Evolutionary conservation across 345 rosid species (phyloP).

Genomic region (Sisymbrium irio): DNA sequence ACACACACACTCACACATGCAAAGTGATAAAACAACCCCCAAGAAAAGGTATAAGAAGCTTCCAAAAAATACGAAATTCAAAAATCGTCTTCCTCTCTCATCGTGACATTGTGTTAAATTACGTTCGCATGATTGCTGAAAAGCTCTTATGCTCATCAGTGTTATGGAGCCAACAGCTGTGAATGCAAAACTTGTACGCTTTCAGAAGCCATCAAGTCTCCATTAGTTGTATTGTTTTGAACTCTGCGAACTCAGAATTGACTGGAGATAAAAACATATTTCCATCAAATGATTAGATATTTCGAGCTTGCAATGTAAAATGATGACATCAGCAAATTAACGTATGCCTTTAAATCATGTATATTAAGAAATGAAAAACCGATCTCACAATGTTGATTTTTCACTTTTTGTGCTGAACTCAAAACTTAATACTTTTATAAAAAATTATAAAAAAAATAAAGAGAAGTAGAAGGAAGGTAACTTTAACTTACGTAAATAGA

Average conservation of each 20-base stretch:
- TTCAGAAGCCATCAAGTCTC: not conserved
- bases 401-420: not conserved
- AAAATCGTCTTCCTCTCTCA: not conserved
- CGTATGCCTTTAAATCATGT: not conserved
- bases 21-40: not conserved
- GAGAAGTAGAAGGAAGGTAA: not conserved
- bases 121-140: constrained; percentile 1
- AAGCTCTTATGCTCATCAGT: not conserved
- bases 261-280: constrained; percentile 11
- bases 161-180: not conserved
- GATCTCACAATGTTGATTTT: not conserved
- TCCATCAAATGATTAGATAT: not conserved
- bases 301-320: not conserved
- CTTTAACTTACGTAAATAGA: not conserved
- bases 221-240: constrained; percentile 24
- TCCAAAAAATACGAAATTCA: not conserved
- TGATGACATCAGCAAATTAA: not conserved
- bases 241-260: constrained; percentile 26
- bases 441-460: too few relatives aligned
- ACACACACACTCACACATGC: not conserved
- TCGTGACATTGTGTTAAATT: not conserved
- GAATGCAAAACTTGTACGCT: not conserved
- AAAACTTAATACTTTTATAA: not conserved
- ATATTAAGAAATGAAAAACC: not conserved
- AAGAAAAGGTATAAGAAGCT: not conserved